Base-by-base conservation (phyloP, 805 yeast species). In the Candida patagonica region DNA sequence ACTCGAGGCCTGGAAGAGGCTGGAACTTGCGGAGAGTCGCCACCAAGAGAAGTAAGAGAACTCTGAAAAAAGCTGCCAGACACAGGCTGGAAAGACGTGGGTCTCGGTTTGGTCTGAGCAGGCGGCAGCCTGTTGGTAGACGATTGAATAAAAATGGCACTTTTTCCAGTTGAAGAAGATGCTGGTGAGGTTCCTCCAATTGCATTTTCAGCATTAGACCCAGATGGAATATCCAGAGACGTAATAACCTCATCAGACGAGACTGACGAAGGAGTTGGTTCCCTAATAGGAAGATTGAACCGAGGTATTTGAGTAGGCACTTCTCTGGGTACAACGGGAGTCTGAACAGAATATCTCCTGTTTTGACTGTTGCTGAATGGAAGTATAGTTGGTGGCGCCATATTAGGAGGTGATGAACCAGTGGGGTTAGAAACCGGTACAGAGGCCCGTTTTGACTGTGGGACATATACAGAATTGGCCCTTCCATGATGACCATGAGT, bases 31-130 rank as follows among this genome's bases (percentile, higher is more conserved):
- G 37, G 37, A 23, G 24, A 40, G 4, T 37, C 42, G 20, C 40
- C 37, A 5, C 37, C 43, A 17, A 39, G 24, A n/a, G 43, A 35
- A 31, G 35, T 10, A 10, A 24, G 19, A 15, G 35, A 31, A 10
- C 13, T 8, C 4, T 12, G 13, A 33, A 22, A 33, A 12, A 22
- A 22, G 24, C 13, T 13, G 27, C 26, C 26, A n/a, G 17, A 15
- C 19, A 22, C 25, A 20, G 62, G 61, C 53, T 61, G 65, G 54
- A 51, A 61, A 7, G 63, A 59, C 20, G 61, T 56, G 7, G 66
- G 66, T 15, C 66, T 52, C 6, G 63, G 66, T 45, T 56, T 61
- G 30, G 55, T 35, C 5, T 44, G 43, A 4, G 53, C 44, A 10
- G 36, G 42, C 13, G 44, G 54, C 41, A 40, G 43, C 29, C 49